Base-by-base conservation (phyloP, 2,329 filamentous ascomycete species). In the Xylaria sp. region DNA sequence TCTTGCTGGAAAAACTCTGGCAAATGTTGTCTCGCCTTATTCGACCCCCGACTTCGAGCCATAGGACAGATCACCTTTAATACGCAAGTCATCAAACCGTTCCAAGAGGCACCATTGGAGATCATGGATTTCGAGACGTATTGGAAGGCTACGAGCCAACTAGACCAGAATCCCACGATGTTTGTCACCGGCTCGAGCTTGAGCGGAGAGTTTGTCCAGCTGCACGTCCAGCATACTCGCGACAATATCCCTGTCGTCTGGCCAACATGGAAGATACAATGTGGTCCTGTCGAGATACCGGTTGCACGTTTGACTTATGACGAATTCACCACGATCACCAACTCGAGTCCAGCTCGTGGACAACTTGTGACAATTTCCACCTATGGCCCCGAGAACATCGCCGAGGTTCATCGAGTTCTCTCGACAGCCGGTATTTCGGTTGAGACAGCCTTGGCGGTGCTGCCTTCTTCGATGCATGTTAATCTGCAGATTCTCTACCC, bases 41-140 rank as follows among this genome's bases (percentile, higher is more conserved):
- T 97, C 65, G 94, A 99, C 71, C 92, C 93, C 4, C 85, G 94
- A 19, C 81, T 97, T 53, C 86, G 93, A 51, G 90, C 92, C 7
- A 97, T 99, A 69, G 94, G 94, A 4, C 90, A 96, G 69, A 91
- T 97, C 66, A 91, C 86, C 64, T 99, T 99, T 78, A 90, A 90
- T 65, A 96, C 91, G 58, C 92, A 97, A 72, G 91, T 97, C 30
- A 95, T 99, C 73, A 97, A 96, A 70, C 94, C 94, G 0, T 99
- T 97, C 76, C 86, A 87, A 63, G 93, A 94, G 6, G 89, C 92
- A 62, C 92, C 94, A 2, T 79, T 99, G 19, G 94, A 99, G 74
- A 97, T 99, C 62, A 96, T 94, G 1, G 92, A 97, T 70, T 99
- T 97, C 68, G 94, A 96, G 64, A 97, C 94, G 0, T 99, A 99